Conservation (phyloP, 148 eudicot genomes). For the Vaccinium darrowii region DNA sequence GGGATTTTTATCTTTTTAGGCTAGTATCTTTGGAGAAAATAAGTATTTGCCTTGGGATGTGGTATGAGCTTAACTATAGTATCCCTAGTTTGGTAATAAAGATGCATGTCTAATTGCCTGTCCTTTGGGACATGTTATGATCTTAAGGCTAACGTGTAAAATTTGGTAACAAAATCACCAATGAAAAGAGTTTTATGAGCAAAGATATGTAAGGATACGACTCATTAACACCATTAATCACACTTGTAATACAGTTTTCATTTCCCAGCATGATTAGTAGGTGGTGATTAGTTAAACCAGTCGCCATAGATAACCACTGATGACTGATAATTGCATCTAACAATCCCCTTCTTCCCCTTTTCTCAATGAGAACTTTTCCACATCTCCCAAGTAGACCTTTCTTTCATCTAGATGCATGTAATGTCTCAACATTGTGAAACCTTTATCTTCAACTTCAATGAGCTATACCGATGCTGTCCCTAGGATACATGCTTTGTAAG, state of each 20-base stretch:
- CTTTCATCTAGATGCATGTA: background rate
- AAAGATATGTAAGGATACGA: background rate
- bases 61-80: background rate
- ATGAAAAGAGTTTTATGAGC: background rate
- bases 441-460: background rate
- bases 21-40: background rate
- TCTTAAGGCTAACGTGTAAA: background rate
- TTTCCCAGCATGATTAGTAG: background rate
- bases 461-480: background rate
- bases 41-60: background rate
- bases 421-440: background rate
- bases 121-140: background rate
- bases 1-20: background rate
- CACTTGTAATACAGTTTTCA: background rate
- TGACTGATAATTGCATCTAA: background rate
- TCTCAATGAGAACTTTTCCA: background rate
- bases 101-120: background rate
- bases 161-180: background rate
- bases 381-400: background rate
- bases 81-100: background rate
- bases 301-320: background rate
- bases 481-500: background rate
- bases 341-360: background rate
- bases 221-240: background rate
- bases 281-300: too few relatives aligned